phyloP scores from a whole-genome alignment of 192 early-diverging fungal genomes.

The Nowakowskiella sp. region DNA sequence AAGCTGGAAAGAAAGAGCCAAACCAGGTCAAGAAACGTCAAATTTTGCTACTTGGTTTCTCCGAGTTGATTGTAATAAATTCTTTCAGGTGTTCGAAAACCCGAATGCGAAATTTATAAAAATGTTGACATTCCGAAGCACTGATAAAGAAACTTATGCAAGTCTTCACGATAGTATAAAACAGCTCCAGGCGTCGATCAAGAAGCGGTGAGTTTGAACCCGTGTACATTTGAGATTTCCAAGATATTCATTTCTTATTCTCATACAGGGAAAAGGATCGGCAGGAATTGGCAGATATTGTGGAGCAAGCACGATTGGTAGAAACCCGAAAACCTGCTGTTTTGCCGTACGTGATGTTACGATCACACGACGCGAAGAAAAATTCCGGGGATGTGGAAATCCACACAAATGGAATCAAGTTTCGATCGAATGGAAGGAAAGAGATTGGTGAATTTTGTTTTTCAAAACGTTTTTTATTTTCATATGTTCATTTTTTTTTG shows the following conservation, averaged over 20 bases:
- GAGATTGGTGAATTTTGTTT: background rate
- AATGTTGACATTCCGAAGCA: conserved; percentile 83
- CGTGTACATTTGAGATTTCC: background rate
- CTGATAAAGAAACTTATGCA: conserved; percentile 69
- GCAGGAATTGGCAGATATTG: conserved; percentile 92
- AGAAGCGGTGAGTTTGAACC: conserved; percentile 52
- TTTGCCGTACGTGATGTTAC: conserved; percentile 83
- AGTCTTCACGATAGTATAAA: conserved; percentile 80
- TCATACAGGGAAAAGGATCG: conserved; percentile 72
- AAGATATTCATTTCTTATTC: conserved; percentile 2
- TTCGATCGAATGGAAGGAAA: conserved; percentile 50
- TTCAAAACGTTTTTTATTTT: background rate
- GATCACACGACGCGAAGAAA: conserved; percentile 86
- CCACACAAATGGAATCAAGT: conserved; percentile 91
- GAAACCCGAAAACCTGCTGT: conserved; percentile 62
- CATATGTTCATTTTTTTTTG: background rate
- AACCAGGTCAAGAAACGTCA: conserved; percentile 15
- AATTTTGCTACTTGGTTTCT: background rate
- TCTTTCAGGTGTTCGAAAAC: conserved; percentile 70
- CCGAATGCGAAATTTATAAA: conserved; percentile 83
- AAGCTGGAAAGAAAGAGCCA: conserved; percentile 86
- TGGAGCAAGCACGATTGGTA: conserved; percentile 85
- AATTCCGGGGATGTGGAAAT: conserved; percentile 93
- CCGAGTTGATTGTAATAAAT: background rate
- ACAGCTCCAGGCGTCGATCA: conserved; percentile 85